phyloP scores from a whole-genome alignment of 148 eudicot genomes.

The Dianthus caryophyllus region DNA sequence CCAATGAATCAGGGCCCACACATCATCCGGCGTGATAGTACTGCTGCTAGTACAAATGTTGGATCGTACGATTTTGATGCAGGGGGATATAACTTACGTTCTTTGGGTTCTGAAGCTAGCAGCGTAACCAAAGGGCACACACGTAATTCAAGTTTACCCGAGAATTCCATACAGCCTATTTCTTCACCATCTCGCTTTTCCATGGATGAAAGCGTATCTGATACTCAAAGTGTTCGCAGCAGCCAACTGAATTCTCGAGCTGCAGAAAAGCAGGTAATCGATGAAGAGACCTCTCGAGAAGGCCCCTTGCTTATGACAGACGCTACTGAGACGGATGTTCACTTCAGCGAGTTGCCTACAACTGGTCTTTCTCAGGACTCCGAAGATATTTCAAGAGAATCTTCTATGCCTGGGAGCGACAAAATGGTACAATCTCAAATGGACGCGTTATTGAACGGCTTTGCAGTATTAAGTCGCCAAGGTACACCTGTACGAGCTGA shows the following conservation, averaged over 20 bases:
- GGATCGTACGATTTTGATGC: slow-evolving; percentile 48
- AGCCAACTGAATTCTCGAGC: slow-evolving; percentile 20
- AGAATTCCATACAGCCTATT: slow-evolving; percentile 24
- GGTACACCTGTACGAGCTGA: slow-evolving; percentile 24
- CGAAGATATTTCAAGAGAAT: slow-evolving; percentile 31
- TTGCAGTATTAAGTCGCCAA: slow-evolving; percentile 25
- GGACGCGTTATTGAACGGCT: slow-evolving; percentile 30
- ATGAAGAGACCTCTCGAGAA: slow-evolving; percentile 24
- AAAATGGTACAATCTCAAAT: slow-evolving; percentile 36
- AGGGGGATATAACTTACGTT: slow-evolving; percentile 31
- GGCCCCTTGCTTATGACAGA: slow-evolving; percentile 29
- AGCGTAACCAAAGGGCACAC: slow-evolving; percentile 23
- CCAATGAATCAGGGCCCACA: slow-evolving; percentile 19
- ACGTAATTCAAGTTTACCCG: slow-evolving; percentile 30
- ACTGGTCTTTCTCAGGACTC: slow-evolving; percentile 38
- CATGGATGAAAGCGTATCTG: slow-evolving; percentile 35
- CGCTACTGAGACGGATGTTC: slow-evolving; percentile 46
- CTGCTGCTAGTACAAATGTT: slow-evolving; percentile 25
- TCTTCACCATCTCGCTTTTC: slow-evolving; percentile 45
- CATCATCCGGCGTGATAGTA: slow-evolving; percentile 14
- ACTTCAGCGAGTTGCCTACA: slow-evolving; percentile 28
- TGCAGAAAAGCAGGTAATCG: slow-evolving; percentile 29
- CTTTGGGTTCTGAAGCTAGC: slow-evolving; percentile 33
- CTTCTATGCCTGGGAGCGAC: slow-evolving; percentile 24
- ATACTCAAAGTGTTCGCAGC: slow-evolving; percentile 24